Percentiles rank a stretch among this genome's conserved stretches.
Evolutionary conservation across 805 yeast species (phyloP).

Genomic region (Huiozyma sinensis): DNA sequence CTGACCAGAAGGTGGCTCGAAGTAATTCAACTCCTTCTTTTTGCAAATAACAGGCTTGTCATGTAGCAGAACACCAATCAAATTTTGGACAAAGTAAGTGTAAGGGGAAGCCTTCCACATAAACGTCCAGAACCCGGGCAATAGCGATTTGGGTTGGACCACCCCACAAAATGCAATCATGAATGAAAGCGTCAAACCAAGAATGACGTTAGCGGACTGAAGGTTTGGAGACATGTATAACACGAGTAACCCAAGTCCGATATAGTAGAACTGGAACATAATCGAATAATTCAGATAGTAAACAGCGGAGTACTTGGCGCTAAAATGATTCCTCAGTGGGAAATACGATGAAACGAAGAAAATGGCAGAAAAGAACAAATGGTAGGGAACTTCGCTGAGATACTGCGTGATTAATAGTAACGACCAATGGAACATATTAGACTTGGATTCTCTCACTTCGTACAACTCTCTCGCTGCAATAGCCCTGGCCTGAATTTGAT

Average conservation of each 20-base stretch:
- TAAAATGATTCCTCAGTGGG: slow-evolving; percentile 27
- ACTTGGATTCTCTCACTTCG: slow-evolving; percentile 33
- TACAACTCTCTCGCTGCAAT: slow-evolving; percentile 30
- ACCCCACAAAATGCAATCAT: slow-evolving; percentile 31
- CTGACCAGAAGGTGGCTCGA: slow-evolving; percentile 14
- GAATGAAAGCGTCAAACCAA: slow-evolving; percentile 19
- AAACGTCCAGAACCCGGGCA: slow-evolving; percentile 36
- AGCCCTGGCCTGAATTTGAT: slow-evolving; percentile 31
- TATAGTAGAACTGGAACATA: slow-evolving; percentile 38
- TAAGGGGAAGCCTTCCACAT: slow-evolving; percentile 34
- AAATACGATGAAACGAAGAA: slow-evolving; percentile 32
- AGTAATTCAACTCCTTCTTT: slow-evolving; percentile 11
- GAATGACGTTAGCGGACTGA: slow-evolving; percentile 22
- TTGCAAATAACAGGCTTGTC: slow-evolving; percentile 36
- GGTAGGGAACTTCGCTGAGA: slow-evolving; percentile 30
- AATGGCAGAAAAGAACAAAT: slow-evolving; percentile 23
- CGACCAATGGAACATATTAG: slow-evolving; percentile 34
- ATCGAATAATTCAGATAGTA: slow-evolving; percentile 33
- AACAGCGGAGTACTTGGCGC: slow-evolving; percentile 36
- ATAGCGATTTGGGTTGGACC: slow-evolving; percentile 28
- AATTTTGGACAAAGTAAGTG: slow-evolving; percentile 35
- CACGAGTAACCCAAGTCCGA: slow-evolving; percentile 31
- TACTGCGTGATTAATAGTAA: slow-evolving; percentile 28
- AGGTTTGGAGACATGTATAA: slow-evolving; percentile 15
- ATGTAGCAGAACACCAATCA: slow-evolving; percentile 41